Evolutionary conservation across 2,329 filamentous ascomycete species (phyloP).

Genomic region (Fusarium sp.): DNA sequence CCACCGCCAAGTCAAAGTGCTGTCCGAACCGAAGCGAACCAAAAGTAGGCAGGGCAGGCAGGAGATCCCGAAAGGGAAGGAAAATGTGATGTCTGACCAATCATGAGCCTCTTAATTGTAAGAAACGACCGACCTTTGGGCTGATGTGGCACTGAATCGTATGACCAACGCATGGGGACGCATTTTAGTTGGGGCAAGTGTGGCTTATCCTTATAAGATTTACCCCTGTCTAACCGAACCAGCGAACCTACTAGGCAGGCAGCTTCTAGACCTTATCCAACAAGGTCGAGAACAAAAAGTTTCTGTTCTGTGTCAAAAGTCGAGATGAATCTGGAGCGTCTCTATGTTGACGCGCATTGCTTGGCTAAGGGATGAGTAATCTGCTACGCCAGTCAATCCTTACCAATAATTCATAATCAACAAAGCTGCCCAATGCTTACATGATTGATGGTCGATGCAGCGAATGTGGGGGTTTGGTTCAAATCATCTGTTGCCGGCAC

Average conservation of each 20-base stretch:
- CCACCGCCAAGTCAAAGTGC: background rate
- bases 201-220: constrained; percentile 4
- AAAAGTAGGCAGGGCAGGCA: constrained; percentile 19
- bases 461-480: constrained; percentile 8
- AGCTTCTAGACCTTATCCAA: constrained; percentile 11
- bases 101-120: constrained; percentile 31
- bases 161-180: constrained; percentile 31
- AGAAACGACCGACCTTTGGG: constrained; percentile 44
- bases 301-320: background rate
- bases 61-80: constrained; percentile 36
- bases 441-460: background rate
- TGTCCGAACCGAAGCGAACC: constrained; percentile 25
- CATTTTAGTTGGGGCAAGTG: constrained; percentile 3
- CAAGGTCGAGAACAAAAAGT: constrained; percentile 16
- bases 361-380: background rate
- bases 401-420: background rate
- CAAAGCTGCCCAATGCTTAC: background rate
- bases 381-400: background rate
- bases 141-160: constrained; percentile 48
- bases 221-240: constrained; percentile 2
- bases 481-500: constrained; percentile 32
- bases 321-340: background rate
- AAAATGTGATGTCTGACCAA: constrained; percentile 20
- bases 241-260: background rate
- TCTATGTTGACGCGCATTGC: background rate